Base-by-base conservation (phyloP, 352 stramenopile species). In the Phytophthora litchii region DNA sequence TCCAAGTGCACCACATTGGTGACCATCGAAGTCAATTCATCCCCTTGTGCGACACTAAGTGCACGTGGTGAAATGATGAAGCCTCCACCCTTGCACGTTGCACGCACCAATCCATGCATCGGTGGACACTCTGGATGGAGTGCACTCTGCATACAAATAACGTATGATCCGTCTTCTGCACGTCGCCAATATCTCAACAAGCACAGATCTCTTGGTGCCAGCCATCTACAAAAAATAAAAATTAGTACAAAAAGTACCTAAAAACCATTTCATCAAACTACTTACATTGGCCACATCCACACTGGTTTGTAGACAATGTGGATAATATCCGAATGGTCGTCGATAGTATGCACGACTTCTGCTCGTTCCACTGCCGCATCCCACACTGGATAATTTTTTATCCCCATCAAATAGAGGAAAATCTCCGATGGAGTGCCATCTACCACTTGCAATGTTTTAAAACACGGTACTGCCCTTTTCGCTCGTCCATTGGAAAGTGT, bases 241-340 rank as follows among this genome's bases (percentile, higher is more conserved):
- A 48, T 51, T 23, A 60, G 20, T 16, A 46, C 35, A 47, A 34
- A 21, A 40, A 23, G 13, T 34, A 3, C 9, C 14, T 29, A 12
- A 38, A 47, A 50, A 27, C 23, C 9, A 21, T 27, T 27, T 31
- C n/a, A 38, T 10, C 20, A 27, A 16, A 35, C 16, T 7, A 75
- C 78, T 47, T 75, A 91, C 78, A 89, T 44, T 16, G 83, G 83
- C 83, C 83, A 92, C 37, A 91, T 78, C 83, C 83, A 92, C n/a
- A 88, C 78, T 1, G 83, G 80, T 20, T 69, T 54, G 44, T 89
- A 91, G n/a, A 90, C 73, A 50, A 91, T 62, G 57, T 91, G 78
- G 44, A 91, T 75, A 54, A 92, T 91, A 69, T 92, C 83, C 41
- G 83, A 83, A 58, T 92, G 83, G 47, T 88, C 75, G 34, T 92